Conservation (phyloP, 192 early-diverging fungal genomes). For the Mortierella claussenii region DNA sequence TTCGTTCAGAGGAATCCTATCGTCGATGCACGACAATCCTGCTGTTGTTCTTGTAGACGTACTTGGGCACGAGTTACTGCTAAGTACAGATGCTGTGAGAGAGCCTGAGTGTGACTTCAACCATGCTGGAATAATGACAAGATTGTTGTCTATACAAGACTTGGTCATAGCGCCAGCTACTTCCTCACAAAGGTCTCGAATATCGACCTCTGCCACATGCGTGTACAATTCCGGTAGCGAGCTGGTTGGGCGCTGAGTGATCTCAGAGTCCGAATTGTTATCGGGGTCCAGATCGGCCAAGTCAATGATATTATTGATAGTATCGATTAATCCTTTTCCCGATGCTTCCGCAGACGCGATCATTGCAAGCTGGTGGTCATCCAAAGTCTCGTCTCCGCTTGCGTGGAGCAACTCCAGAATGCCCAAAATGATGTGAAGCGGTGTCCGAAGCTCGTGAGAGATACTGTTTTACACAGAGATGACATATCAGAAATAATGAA, state of each 20-base stretch:
- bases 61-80: background rate
- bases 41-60: background rate
- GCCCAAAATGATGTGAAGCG: constrained; percentile 63
- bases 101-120: background rate
- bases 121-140: constrained; percentile 20
- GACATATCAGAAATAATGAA: background rate
- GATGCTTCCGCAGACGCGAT: constrained; percentile 49
- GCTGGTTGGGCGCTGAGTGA: background rate
- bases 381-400: constrained; percentile 17
- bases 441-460: constrained; percentile 63
- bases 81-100: background rate
- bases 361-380: constrained; percentile 40
- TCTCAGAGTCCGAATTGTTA: constrained; percentile 3
- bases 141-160: constrained; percentile 25
- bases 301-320: constrained; percentile 40
- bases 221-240: constrained; percentile 10
- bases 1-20: background rate
- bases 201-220: constrained; percentile 20
- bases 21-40: background rate
- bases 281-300: constrained; percentile 31
- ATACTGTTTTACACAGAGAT: constrained; percentile 22
- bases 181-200: constrained; percentile 32
- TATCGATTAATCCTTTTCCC: constrained; percentile 42
- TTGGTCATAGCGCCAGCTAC: constrained; percentile 34
- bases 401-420: constrained; percentile 55